These are phyloP conservation scores for Sequoia sempervirens DNA, from an alignment of 75 land plant genomes.

Conservation along the genomic window DNA sequence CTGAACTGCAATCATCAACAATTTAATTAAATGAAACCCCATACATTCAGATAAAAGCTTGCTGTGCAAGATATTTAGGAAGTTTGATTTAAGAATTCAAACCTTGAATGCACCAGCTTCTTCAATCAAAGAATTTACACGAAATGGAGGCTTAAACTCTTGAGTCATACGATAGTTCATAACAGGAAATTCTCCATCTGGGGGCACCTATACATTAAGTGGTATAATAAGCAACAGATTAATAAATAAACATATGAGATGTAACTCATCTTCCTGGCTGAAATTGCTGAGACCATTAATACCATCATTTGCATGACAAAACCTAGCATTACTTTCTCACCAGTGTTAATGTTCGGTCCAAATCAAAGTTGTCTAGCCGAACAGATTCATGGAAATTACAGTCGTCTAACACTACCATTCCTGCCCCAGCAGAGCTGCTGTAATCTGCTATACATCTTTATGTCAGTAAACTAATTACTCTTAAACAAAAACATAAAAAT, in stretches of 20 bases:
- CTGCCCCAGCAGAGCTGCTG: constrained; percentile 75
- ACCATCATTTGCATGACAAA: neutral
- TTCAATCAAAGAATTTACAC: constrained; percentile 76
- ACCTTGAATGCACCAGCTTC: constrained; percentile 87
- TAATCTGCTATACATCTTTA: constrained; percentile 38
- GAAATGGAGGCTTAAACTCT: constrained; percentile 95
- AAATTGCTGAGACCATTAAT: neutral
- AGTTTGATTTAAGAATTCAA: neutral
- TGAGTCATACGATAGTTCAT: constrained; percentile 98
- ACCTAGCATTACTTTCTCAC: constrained; percentile 36
- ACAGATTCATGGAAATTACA: constrained; percentile 99
- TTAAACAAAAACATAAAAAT: neutral
- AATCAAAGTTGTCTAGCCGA: constrained; percentile 89
- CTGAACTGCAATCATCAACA: neutral
- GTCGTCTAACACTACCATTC: constrained; percentile 83
- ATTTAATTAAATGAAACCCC: neutral
- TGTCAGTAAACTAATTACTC: neutral
- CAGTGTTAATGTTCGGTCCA: constrained; percentile 76
- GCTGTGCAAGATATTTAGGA: neutral
- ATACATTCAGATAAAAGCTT: neutral
- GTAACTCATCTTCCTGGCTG: neutral
- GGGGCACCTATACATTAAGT: constrained; percentile 57
- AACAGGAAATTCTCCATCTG: constrained; percentile 96
- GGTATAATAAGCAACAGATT: constrained; percentile 5
- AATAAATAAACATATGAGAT: neutral